Conservation (phyloP, 345 rosid genomes). For the Aethionema arabicum region DNA sequence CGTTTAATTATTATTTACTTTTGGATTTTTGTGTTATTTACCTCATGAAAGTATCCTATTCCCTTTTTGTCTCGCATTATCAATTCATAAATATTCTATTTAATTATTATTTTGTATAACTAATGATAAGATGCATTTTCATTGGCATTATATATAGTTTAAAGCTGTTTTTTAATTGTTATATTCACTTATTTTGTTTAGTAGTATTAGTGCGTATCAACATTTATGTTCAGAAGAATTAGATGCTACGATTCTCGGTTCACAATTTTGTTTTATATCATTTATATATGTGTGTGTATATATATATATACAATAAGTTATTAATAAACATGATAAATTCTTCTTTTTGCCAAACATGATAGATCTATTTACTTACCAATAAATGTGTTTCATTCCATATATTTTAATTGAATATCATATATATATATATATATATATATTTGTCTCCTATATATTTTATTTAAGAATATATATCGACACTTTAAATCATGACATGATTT, state of each 20-base stretch:
- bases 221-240: constrained; percentile 20
- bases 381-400: no score
- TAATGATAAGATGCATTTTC: constrained; percentile 9
- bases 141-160: constrained; percentile 6
- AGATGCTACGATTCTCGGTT: constrained; percentile 13
- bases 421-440: no score
- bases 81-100: constrained; percentile 4
- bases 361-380: no score
- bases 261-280: background rate
- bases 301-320: background rate
- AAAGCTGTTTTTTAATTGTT: background rate
- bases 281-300: no score
- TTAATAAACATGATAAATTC: no score
- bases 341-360: no score
- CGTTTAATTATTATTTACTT: background rate
- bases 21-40: constrained; percentile 16
- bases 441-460: no score
- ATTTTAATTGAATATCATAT: no score
- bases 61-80: constrained; percentile 21
- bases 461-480: background rate
- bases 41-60: constrained; percentile 29
- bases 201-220: constrained; percentile 25
- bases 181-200: background rate
- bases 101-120: background rate
- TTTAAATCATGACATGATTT: background rate